Conservation (phyloP, 345 rosid species). For the Gossypium sturtianum region DNA sequence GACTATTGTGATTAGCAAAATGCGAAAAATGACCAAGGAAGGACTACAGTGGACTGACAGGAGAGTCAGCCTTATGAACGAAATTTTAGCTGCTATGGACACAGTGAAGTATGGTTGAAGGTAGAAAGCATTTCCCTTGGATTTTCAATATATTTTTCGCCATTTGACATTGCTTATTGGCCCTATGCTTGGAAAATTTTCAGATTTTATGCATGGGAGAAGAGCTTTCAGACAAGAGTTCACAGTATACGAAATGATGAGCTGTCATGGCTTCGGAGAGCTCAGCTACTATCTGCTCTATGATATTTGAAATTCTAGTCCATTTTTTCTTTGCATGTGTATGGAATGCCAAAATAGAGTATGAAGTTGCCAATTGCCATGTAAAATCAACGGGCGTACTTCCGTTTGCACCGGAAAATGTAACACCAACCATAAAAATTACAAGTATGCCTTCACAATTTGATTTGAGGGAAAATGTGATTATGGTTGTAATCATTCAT, state of each 20-base stretch:
- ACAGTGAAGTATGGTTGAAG: constrained; percentile 74
- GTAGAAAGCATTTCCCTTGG: background rate
- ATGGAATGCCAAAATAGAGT: background rate
- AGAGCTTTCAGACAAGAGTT: constrained; percentile 75
- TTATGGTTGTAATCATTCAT: background rate
- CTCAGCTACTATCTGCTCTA: constrained; percentile 80
- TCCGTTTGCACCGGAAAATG: background rate
- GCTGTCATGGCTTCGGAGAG: constrained; percentile 85
- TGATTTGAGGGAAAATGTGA: background rate
- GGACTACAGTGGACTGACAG: constrained; percentile 91
- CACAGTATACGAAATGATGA: constrained; percentile 66
- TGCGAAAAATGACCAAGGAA: constrained; percentile 83
- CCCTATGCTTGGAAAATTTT: constrained; percentile 10
- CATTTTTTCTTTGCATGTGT: background rate
- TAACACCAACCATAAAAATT: background rate
- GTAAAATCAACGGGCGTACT: background rate
- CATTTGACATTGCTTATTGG: background rate
- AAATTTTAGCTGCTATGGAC: constrained; percentile 93
- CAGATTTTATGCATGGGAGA: constrained; percentile 98
- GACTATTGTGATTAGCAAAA: constrained; percentile 80
- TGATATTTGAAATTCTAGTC: constrained; percentile 15
- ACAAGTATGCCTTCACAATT: background rate
- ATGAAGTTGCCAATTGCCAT: background rate
- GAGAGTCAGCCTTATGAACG: constrained; percentile 87
- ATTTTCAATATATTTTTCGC: constrained; percentile 7